Base-by-base conservation (phyloP, 1,139 yeast genomes). In the Sugiyamaella pinicola region DNA sequence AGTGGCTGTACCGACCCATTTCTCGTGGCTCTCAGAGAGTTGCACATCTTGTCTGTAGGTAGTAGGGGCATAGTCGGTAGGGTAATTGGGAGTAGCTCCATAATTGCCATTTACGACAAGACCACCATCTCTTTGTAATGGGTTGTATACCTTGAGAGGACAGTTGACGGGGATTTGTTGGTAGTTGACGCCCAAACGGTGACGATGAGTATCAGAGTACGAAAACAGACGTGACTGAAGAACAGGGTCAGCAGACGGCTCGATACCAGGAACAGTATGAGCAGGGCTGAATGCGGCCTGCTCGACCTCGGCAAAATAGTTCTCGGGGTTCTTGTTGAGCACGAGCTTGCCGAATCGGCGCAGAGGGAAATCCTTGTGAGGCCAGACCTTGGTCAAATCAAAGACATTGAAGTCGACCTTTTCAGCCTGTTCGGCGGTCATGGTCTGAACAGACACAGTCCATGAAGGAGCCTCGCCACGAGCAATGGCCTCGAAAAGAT, bases 241-340 rank as follows among this genome's bases (percentile, higher is more conserved):
- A 47, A 87, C 95, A 48, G 95, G 95, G 69, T 87, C 96, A 62
- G 90, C 90, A 47, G 90, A 83, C 49, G 96, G 81, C 71, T 85
- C 89, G 79, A 85, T 82, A 63, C 85, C 87, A 54, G 95, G 95
- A 54, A 87, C 88, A 35, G 90, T 81, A 72, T 87, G 89, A 39
- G 90, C 80, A 57, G 96, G 96, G 46, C 90, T 78, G 73, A 87
- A 85, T 12, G 91, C 91, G 59, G 85, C 85, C 72, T 85, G 91
- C 73, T 85, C 93, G 64, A 84, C 83, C 69, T 85, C 91, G 62
- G 89, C 89, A 73, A 84, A 85, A 74, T 84, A 85, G 73, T 85
- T 85, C 70, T 81, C 74, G 60, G 90, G 87, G 74, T 85, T 85
- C 71, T 81, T 82, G 74, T 85, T 83, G 66, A 85, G 76, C 31